Conservation (phyloP, 2,329 filamentous ascomycete genomes). For the Ceratocystis cacaofunesta region DNA sequence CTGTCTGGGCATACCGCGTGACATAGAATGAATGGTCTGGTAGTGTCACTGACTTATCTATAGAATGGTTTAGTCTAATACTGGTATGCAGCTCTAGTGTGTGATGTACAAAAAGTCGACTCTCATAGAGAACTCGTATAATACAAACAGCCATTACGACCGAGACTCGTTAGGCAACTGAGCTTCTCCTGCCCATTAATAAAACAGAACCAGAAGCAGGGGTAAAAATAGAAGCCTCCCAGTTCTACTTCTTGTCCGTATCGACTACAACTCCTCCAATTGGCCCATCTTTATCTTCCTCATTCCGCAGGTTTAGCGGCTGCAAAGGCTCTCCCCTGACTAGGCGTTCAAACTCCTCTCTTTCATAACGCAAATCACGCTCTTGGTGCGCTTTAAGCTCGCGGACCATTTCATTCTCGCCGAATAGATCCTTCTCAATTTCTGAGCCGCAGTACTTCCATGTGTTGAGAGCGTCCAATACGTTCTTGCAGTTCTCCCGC, state of each 20-base stretch:
- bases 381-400: conserved; percentile 2
- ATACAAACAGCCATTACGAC: background rate
- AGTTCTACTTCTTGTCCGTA: too few relatives aligned
- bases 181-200: too few relatives aligned
- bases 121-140: background rate
- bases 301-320: background rate
- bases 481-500: conserved; percentile 25
- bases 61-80: background rate
- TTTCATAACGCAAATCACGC: conserved; percentile 8
- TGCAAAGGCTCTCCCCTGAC: background rate
- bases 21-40: too few relatives aligned
- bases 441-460: conserved; percentile 11
- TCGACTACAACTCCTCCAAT: too few relatives aligned
- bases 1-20: too few relatives aligned
- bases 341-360: conserved; percentile 1
- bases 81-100: background rate
- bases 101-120: background rate
- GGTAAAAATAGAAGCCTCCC: too few relatives aligned
- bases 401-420: conserved; percentile 14
- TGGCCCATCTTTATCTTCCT: background rate
- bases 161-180: background rate
- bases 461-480: conserved; percentile 23
- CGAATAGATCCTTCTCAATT: conserved; percentile 16
- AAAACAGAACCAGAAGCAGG: too few relatives aligned
- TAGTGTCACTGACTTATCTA: background rate